Conservation (phyloP, 495 filamentous ascomycete species). For the Neurospora hispaniola region DNA sequence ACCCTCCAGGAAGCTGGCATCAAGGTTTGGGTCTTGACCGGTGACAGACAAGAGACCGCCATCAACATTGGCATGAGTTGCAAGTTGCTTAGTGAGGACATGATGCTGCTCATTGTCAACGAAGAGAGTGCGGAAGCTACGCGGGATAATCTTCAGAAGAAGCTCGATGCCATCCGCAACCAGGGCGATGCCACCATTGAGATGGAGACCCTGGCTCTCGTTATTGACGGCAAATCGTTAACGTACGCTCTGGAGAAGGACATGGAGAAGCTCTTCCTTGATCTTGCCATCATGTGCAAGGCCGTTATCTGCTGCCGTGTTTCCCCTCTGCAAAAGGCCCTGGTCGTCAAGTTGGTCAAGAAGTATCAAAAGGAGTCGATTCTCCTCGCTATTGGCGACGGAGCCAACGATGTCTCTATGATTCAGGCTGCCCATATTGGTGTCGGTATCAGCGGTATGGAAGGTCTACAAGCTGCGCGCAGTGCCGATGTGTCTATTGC, state of each 20-base stretch:
- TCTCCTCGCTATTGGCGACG: conserved; percentile 91
- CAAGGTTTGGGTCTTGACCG: conserved; percentile 98
- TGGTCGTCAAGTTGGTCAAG: conserved; percentile 98
- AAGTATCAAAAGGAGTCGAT: conserved; percentile 79
- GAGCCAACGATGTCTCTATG: conserved; percentile 98
- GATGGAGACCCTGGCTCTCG: conserved; percentile 78
- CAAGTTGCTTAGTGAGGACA: conserved; percentile 96
- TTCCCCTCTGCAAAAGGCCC: conserved; percentile 94
- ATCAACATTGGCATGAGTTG: conserved; percentile 99
- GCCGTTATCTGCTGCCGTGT: conserved; percentile 99
- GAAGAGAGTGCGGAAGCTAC: conserved; percentile 71
- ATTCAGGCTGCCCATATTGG: conserved; percentile 98
- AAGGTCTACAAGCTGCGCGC: conserved; percentile 96
- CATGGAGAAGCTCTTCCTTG: conserved; percentile 85
- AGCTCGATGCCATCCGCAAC: conserved; percentile 72
- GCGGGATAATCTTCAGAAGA: conserved; percentile 79
- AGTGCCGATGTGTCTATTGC: conserved; percentile 94
- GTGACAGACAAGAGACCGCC: conserved; percentile 95
- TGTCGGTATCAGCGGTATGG: conserved; percentile 93
- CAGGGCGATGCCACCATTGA: conserved; percentile 66
- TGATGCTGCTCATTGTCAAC: conserved; percentile 95
- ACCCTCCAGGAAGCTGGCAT: conserved; percentile 95
- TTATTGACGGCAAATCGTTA: conserved; percentile 93
- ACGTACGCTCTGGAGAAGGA: conserved; percentile 91
- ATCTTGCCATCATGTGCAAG: conserved; percentile 92